Base-by-base conservation (phyloP, 139 green algal species). In the Haematococcus sp. region DNA sequence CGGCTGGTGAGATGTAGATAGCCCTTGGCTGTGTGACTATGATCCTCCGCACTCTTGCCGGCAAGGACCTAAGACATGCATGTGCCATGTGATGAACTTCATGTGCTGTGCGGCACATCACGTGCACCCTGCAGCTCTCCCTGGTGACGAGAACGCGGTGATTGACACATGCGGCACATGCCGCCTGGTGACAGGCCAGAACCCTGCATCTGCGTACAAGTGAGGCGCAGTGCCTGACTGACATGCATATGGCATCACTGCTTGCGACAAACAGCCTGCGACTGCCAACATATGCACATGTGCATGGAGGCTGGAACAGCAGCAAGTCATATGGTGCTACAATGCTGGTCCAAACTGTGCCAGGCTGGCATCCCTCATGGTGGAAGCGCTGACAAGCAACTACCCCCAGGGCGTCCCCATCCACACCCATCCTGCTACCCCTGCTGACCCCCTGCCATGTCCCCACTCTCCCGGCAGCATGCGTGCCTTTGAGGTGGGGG, bases 311-410 rank as follows among this genome's bases (percentile, higher is more conserved):
- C n/a, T n/a, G n/a, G n/a, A n/a, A n/a, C n/a, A n/a, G n/a, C n/a
- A n/a, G n/a, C n/a, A n/a, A n/a, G n/a, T n/a, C n/a, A n/a, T n/a
- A n/a, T n/a, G n/a, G n/a, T n/a, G n/a, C n/a, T n/a, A n/a, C n/a
- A n/a, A n/a, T 49, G 40, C 40, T 49, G 7, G 25, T 65, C 7
- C 58, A 33, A n/a, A n/a, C n/a, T n/a, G n/a, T 30, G n/a, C 22
- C 58, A 65, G 58, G 58, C 23, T 65, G 58, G 23, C 58, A 40
- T 40, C 58, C 3, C 30, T 65, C 3, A 11, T 65, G 58, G 30
- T 65, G 28, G 58, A 65, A 11, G 58, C 58, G n/a, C 58, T 65
- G 23, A 65, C 58, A 15, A 16, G 23, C 23, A 65, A 65, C 25
- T 65, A 40, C 58, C 58, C 58, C 34, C n/a, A 65, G 30, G 58